phyloP scores from a whole-genome alignment of 2,329 filamentous ascomycete species.

The Colletotrichum incanum region DNA sequence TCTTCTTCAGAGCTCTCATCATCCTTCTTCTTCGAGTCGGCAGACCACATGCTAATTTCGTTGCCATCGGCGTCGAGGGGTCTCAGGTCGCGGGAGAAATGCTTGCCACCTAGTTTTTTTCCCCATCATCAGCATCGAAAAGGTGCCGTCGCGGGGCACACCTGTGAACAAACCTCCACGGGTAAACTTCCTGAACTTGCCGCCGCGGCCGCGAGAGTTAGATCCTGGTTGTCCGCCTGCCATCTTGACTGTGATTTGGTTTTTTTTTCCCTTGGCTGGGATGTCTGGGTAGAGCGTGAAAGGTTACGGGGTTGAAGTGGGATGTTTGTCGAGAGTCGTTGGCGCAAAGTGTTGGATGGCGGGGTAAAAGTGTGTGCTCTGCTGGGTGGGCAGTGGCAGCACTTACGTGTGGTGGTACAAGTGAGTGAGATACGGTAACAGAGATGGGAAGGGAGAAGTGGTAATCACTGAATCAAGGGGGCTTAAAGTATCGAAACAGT shows the following conservation, averaged over 20 bases:
- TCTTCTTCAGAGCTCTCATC: slow-evolving; percentile 68
- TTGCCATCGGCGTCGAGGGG: slow-evolving; percentile 92
- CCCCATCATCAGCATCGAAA: slow-evolving; percentile 38
- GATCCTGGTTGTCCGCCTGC: slow-evolving; percentile 61
- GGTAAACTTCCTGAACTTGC: slow-evolving; percentile 95
- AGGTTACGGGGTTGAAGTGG: slow-evolving; percentile 43
- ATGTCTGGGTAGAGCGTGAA: slow-evolving; percentile 26
- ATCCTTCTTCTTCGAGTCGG: slow-evolving; percentile 64
- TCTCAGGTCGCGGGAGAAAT: slow-evolving; percentile 93
- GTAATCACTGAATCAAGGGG: not conserved
- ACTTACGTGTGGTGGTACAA: slow-evolving; percentile 21
- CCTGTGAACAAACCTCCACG: slow-evolving; percentile 79
- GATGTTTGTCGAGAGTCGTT: slow-evolving; percentile 32
- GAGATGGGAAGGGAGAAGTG: not conserved
- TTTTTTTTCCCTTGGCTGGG: slow-evolving; percentile 29
- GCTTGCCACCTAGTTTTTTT: slow-evolving; percentile 81
- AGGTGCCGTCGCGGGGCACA: slow-evolving; percentile 8
- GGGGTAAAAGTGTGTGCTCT: slow-evolving; percentile 38
- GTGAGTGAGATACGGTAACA: not conserved
- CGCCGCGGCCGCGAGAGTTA: slow-evolving; percentile 82
- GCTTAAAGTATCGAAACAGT: not conserved
- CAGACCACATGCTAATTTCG: slow-evolving; percentile 89
- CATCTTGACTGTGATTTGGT: slow-evolving; percentile 58
- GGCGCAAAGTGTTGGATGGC: slow-evolving; percentile 30
- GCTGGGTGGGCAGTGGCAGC: slow-evolving; percentile 24